Evolutionary conservation across 2,329 filamentous ascomycete genomes (phyloP), one percentile per base, ranked within the genome.

Genomic region (Monilinia laxa): DNA sequence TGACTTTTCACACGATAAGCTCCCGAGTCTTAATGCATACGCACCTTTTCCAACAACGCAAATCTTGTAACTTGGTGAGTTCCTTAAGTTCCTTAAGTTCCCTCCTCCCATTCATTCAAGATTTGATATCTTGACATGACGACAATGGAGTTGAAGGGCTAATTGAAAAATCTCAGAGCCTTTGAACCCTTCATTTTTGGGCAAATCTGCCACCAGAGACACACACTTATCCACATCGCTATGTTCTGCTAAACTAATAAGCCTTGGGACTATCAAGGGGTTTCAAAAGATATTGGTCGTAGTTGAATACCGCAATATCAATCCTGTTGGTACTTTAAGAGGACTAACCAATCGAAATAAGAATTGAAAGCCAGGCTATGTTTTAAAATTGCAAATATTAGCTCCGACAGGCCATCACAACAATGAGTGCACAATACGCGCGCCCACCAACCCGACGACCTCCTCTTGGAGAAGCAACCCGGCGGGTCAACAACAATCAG

Each of bases 381-480:
- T 53, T 23, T 38, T 10, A 31, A 62, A 31, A 25, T 38, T 38
- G 45, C 45, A n/a, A 25, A 14, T n/a, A 12, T 62, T 23, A 40
- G 31, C 38, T 40, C 35, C 45, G 10, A 16, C 31, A 25, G 31
- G n/a, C 38, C 67, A 47, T 42, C 45, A 63, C 14, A 42, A 58
- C 57, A 68, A 74, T 74, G 72, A 71, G 68, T 68, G 67, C 51
- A 56, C 65, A 71, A 65, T 40, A 58, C 25, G 56, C 70, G 62
- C 73, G 72, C 25, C 70, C 70, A 20, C 68, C 72, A 58, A 73
- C 73, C 67, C 73, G 74, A 65, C 75, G 75, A 49, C 59, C 71
- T 54, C 72, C 76, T 57, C 70, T 77, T 14, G 75, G 73, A 56
- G 76, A 77, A 67, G 73, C 75, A 58, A 76, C 74, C 28, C 66